Evolutionary conservation across 768 basidiomycete genomes (phyloP).

Genomic region (Pleurotus giganteus): DNA sequence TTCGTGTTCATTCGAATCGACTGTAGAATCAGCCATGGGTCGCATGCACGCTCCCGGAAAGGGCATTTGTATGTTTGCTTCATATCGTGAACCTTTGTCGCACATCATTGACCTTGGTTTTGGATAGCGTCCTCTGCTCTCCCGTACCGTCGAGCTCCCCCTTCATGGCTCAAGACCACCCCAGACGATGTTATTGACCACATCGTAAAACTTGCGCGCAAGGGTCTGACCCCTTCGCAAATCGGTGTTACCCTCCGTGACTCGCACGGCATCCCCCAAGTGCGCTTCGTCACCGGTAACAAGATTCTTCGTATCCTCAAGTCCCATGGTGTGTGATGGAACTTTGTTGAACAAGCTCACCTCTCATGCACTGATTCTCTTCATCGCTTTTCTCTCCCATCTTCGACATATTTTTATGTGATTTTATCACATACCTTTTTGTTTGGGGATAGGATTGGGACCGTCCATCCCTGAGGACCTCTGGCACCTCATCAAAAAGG

Average conservation of each 20-base stretch:
- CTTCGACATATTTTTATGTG: background rate
- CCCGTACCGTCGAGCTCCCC: conserved; percentile 93
- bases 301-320: conserved; percentile 99
- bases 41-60: conserved; percentile 99
- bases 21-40: conserved; percentile 66
- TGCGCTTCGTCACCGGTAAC: conserved; percentile 98
- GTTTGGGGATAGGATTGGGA: conserved; percentile 83
- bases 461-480: conserved; percentile 99
- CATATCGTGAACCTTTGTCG: background rate
- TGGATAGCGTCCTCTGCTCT: conserved; percentile 85
- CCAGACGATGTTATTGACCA: conserved; percentile 95
- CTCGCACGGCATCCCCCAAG: conserved; percentile 97
- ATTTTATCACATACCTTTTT: conserved; percentile 37
- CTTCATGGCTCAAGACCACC: conserved; percentile 95
- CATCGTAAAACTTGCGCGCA: conserved; percentile 95
- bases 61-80: conserved; percentile 84
- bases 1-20: conserved; percentile 15
- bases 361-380: conserved; percentile 13
- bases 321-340: conserved; percentile 68
- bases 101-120: background rate
- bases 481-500: conserved; percentile 99
- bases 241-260: conserved; percentile 98
- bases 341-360: conserved; percentile 13
- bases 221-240: conserved; percentile 96
- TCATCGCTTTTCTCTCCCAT: conserved; percentile 8